Base-by-base conservation (phyloP, 192 early-diverging fungal species). In the Rhizophlyctis rosea region DNA sequence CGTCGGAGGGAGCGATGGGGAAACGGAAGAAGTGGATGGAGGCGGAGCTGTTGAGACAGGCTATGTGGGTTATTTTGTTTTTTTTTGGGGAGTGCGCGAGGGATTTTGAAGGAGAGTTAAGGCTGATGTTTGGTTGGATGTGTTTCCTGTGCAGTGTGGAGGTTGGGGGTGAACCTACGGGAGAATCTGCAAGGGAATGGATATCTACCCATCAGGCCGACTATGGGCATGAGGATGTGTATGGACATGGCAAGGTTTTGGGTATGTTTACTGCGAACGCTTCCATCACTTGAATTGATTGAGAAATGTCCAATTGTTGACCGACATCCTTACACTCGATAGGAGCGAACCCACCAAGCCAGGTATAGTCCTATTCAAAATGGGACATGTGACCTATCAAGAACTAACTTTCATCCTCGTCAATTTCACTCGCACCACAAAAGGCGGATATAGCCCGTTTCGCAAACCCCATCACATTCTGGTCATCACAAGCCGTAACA, bases 381-480 rank as follows among this genome's bases (percentile, higher is more conserved):
- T n/a, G n/a, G n/a, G 21, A 34, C 32, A 14, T 2, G 31, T 58
- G 57, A 27, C n/a, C 57, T 24, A 18, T 1, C 21, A n/a, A 32
- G 25, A n/a, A 35, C 48, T 28, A 21, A 18, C 30, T 4, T 27
- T 24, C 16, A 18, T 50, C 30, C n/a, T n/a, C n/a, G n/a, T n/a
- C n/a, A n/a, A n/a, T n/a, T n/a, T n/a, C n/a, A n/a, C n/a, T n/a
- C n/a, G n/a, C n/a, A n/a, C n/a, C n/a, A n/a, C n/a, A n/a, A n/a
- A n/a, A 74, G 66, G 73, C 57, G 50, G 63, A 71, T 14, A 16
- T 52, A 3, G 56, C 39, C 2, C 44, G 61, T 27, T 78, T 67
- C 44, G 60, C 50, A 16, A 59, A 67, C 11, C 80, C 80, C n/a
- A 78, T 81, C 65, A 81, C 80, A 0, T 81, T 81, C 50, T 81